Evolutionary conservation across 2,329 filamentous ascomycete genomes (phyloP).

Genomic region (Neofusicoccum sp.): DNA sequence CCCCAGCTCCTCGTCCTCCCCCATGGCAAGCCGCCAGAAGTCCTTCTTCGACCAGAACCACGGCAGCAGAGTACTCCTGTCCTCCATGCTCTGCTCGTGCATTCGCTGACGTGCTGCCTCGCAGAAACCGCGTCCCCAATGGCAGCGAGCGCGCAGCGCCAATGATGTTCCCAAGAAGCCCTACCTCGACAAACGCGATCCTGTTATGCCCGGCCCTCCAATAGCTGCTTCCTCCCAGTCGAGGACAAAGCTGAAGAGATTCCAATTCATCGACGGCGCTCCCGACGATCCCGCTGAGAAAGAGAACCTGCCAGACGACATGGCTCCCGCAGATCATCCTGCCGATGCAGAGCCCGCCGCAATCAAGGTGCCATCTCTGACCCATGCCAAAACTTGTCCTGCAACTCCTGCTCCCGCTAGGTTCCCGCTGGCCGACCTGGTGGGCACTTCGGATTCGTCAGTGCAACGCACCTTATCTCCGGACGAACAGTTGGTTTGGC

Average conservation of each 20-base stretch:
- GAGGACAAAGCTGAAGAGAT: constrained; percentile 58
- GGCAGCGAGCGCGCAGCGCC: constrained; percentile 37
- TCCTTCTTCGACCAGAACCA: constrained; percentile 55
- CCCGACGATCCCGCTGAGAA: constrained; percentile 44
- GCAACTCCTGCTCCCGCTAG: constrained; percentile 62
- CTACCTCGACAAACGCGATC: constrained; percentile 19
- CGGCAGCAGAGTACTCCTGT: constrained; percentile 23
- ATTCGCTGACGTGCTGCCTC: neutral
- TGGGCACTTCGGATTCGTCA: constrained; percentile 56
- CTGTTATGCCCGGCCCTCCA: constrained; percentile 39
- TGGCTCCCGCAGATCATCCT: neutral
- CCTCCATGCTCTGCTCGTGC: neutral
- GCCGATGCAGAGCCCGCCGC: constrained; percentile 20
- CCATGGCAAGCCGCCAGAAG: constrained; percentile 52
- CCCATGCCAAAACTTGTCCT: constrained; percentile 33
- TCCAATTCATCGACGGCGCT: constrained; percentile 52
- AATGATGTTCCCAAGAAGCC: constrained; percentile 30
- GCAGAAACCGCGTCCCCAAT: constrained; percentile 28
- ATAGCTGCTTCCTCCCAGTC: constrained; percentile 56
- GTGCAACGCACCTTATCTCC: constrained; percentile 56
- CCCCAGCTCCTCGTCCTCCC: constrained; percentile 11
- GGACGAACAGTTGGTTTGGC: constrained; percentile 64
- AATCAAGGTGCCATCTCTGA: constrained; percentile 33
- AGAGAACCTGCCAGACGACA: constrained; percentile 39
- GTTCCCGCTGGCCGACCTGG: constrained; percentile 61